Conservation (phyloP, 2,329 filamentous ascomycete species). For the Aspergillus flavus region DNA sequence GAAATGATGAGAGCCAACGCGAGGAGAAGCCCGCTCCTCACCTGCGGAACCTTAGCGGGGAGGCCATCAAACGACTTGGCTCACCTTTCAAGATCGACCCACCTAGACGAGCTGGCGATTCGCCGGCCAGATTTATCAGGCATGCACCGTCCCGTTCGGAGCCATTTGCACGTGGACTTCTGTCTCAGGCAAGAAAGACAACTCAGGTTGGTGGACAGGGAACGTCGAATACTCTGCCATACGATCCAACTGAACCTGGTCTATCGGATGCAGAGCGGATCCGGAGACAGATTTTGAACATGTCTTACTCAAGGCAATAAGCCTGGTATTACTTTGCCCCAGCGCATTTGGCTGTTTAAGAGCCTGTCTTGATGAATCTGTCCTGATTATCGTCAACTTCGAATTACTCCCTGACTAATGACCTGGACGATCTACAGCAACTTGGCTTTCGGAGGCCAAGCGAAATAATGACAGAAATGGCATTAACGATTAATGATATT, state of each 20-base stretch:
- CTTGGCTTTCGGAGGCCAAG: constrained; percentile 15
- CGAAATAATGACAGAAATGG: constrained; percentile 37
- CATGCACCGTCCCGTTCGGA: constrained; percentile 49
- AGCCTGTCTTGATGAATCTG: constrained; percentile 12
- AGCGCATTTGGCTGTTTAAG: background rate
- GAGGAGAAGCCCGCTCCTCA: constrained; percentile 25
- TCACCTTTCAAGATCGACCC: constrained; percentile 51
- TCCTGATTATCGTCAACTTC: constrained; percentile 26
- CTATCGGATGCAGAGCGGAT: constrained; percentile 44
- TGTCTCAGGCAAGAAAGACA: constrained; percentile 20
- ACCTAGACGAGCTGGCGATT: constrained; percentile 34
- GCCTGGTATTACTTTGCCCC: constrained; percentile 7
- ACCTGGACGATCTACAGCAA: constrained; percentile 30
- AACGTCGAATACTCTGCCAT: constrained; percentile 23
- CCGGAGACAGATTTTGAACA: constrained; percentile 42
- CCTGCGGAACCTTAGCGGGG: constrained; percentile 38
- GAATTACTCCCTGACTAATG: constrained; percentile 30
- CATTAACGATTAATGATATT: constrained; percentile 29
- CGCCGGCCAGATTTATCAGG: constrained; percentile 34
- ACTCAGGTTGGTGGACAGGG: constrained; percentile 21
- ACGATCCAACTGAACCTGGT: constrained; percentile 37
- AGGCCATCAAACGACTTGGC: constrained; percentile 49
- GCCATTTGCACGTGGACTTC: constrained; percentile 40
- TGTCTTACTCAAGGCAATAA: constrained; percentile 35
- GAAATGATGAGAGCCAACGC: constrained; percentile 26